Evolutionary conservation across 2,329 filamentous ascomycete species (phyloP).

Genomic region (Leptodontidium sp.): DNA sequence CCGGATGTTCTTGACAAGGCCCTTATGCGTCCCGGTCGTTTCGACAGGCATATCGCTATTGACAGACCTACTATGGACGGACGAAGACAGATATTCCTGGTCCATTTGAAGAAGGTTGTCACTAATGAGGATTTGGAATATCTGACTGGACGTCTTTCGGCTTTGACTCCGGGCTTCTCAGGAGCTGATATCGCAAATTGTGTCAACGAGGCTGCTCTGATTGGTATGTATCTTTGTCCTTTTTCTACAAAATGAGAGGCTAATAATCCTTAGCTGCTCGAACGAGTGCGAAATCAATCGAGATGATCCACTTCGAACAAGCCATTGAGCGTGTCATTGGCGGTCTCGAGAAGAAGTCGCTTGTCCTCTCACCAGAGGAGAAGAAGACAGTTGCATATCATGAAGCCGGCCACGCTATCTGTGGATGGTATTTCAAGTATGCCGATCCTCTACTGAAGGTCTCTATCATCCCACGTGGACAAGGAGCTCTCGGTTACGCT

Average conservation of each 20-base stretch:
- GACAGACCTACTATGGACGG: slow-evolving; percentile 97
- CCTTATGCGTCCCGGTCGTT: slow-evolving; percentile 94
- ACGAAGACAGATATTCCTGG: slow-evolving; percentile 92
- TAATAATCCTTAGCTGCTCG: slow-evolving; percentile 76
- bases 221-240: slow-evolving; percentile 69
- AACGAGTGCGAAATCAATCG: slow-evolving; percentile 79
- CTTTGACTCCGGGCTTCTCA: slow-evolving; percentile 94
- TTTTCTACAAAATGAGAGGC: slow-evolving; percentile 37
- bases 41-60: slow-evolving; percentile 95
- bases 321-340: slow-evolving; percentile 97
- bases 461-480: slow-evolving; percentile 95
- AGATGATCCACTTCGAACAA: slow-evolving; percentile 93
- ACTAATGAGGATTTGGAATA: slow-evolving; percentile 90
- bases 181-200: slow-evolving; percentile 99
- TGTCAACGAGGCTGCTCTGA: slow-evolving; percentile 95
- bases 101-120: slow-evolving; percentile 93
- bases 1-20: slow-evolving; percentile 95
- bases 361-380: slow-evolving; percentile 91
- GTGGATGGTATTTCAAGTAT: slow-evolving; percentile 95
- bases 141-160: slow-evolving; percentile 86
- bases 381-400: slow-evolving; percentile 98
- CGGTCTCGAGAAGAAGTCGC: slow-evolving; percentile 95
- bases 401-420: slow-evolving; percentile 97
- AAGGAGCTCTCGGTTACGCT: slow-evolving; percentile 92
- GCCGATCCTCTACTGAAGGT: slow-evolving; percentile 98